These are phyloP conservation scores for Paraphaeosphaeria minitans DNA, from an alignment of 2,329 filamentous ascomycete species.

Conservation along the genomic window DNA sequence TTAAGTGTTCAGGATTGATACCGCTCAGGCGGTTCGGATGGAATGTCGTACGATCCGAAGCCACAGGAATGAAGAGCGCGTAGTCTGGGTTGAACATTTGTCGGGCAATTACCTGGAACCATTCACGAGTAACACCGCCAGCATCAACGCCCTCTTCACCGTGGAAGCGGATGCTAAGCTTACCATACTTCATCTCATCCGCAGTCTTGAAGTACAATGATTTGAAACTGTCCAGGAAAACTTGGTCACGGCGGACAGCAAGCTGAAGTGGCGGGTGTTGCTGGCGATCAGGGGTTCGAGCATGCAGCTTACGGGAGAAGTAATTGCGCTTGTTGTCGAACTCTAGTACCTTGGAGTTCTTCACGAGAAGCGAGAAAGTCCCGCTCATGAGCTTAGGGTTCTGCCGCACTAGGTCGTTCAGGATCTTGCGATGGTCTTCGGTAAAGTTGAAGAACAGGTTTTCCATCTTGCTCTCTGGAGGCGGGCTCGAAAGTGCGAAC, in stretches of 20 bases:
- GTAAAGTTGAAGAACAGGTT: conserved; percentile 96
- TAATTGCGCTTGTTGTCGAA: conserved; percentile 99
- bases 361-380: conserved; percentile 92
- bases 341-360: conserved; percentile 97
- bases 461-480: conserved; percentile 81
- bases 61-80: conserved; percentile 93
- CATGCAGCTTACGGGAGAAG: conserved; percentile 92
- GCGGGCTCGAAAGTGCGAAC: conserved; percentile 73
- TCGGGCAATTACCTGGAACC: conserved; percentile 96
- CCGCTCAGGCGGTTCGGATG: conserved; percentile 94
- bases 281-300: conserved; percentile 68
- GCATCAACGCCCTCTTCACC: conserved; percentile 98
- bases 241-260: conserved; percentile 87
- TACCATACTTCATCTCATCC: conserved; percentile 98
- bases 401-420: conserved; percentile 96
- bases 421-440: conserved; percentile 93
- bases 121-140: conserved; percentile 95
- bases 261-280: conserved; percentile 81
- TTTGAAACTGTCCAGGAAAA: conserved; percentile 98
- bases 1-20: conserved; percentile 92
- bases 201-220: conserved; percentile 96
- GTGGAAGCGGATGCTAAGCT: conserved; percentile 96
- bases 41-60: conserved; percentile 96
- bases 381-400: conserved; percentile 99
- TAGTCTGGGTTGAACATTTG: conserved; percentile 99